phyloP scores from a whole-genome alignment of 805 yeast genomes.

The Wickerhamiella galacta region DNA sequence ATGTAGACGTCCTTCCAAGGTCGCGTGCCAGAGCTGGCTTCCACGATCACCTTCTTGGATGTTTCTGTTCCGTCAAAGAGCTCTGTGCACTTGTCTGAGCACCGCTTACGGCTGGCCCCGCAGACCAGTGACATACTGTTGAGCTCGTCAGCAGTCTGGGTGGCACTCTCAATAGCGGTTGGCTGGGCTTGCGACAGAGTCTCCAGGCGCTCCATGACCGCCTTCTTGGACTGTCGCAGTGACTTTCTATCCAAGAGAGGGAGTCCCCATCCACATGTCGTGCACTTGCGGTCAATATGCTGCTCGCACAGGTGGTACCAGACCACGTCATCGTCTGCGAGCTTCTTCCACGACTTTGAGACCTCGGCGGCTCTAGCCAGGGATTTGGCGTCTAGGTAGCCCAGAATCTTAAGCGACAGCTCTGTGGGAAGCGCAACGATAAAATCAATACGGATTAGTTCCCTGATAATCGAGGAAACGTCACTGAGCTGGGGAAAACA shows the following conservation, averaged over 20 bases:
- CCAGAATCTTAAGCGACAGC: conserved; percentile 63
- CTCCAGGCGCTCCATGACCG: conserved; percentile 17
- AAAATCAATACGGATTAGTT: conserved; percentile 75
- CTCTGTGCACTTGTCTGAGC: too few species aligned
- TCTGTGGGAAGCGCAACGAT: conserved; percentile 75
- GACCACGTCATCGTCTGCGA: conserved; percentile 92
- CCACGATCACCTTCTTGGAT: background rate
- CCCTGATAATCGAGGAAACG: conserved; percentile 61
- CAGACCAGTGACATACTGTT: background rate
- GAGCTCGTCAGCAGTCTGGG: too few species aligned
- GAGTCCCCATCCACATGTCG: conserved; percentile 97
- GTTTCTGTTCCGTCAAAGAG: too few species aligned
- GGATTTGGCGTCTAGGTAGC: conserved; percentile 85
- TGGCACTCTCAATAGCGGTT: too few species aligned
- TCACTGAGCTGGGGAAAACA: conserved; percentile 91
- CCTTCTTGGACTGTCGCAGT: conserved; percentile 19
- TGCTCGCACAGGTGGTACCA: conserved; percentile 99
- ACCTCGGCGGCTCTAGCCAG: conserved; percentile 90
- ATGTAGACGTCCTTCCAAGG: conserved; percentile 95
- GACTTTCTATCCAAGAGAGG: conserved; percentile 76
- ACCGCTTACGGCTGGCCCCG: background rate
- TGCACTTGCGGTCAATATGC: conserved; percentile 93
- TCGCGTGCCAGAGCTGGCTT: conserved; percentile 27
- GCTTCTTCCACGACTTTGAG: conserved; percentile 63
- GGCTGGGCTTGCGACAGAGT: too few species aligned